phyloP scores from a whole-genome alignment of 768 basidiomycete species.

The Tubosaeta sp. region DNA sequence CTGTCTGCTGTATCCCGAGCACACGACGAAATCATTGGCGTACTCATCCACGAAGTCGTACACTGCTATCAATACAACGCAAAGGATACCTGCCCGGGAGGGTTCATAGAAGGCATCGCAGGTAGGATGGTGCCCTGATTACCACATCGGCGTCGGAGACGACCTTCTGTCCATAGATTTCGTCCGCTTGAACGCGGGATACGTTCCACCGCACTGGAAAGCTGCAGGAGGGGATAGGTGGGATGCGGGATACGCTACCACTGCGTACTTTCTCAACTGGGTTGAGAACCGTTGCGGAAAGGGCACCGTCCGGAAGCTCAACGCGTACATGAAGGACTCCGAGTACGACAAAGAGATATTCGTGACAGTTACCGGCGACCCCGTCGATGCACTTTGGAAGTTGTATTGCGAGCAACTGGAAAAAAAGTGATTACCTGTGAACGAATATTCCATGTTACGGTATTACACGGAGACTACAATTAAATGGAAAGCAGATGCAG shows the following conservation, averaged over 20 bases:
- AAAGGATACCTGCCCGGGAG: slow-evolving; percentile 55
- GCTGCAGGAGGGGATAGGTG: slow-evolving; percentile 45
- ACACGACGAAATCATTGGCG: slow-evolving; percentile 63
- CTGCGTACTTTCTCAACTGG: slow-evolving; percentile 75
- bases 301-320: slow-evolving; percentile 56
- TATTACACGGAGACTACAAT: slow-evolving; percentile 19
- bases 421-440: not conserved
- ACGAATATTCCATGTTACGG: slow-evolving; percentile 8
- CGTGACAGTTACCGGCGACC: slow-evolving; percentile 46
- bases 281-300: slow-evolving; percentile 47
- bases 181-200: slow-evolving; percentile 57
- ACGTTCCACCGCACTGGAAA: slow-evolving; percentile 70
- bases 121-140: slow-evolving; percentile 38
- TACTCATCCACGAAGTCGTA: slow-evolving; percentile 71
- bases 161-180: slow-evolving; percentile 46
- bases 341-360: slow-evolving; percentile 52
- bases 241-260: slow-evolving; percentile 75
- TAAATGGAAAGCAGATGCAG: slow-evolving; percentile 18
- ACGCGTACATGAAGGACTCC: slow-evolving; percentile 45
- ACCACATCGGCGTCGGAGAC: not conserved
- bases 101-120: slow-evolving; percentile 77
- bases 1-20: slow-evolving; percentile 37
- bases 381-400: slow-evolving; percentile 55
- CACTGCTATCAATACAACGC: slow-evolving; percentile 76
- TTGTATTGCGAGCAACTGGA: slow-evolving; percentile 45